These are phyloP conservation scores for Fusarium torreyae DNA, from an alignment of 2,329 filamentous ascomycete species.

Conservation along the genomic window DNA sequence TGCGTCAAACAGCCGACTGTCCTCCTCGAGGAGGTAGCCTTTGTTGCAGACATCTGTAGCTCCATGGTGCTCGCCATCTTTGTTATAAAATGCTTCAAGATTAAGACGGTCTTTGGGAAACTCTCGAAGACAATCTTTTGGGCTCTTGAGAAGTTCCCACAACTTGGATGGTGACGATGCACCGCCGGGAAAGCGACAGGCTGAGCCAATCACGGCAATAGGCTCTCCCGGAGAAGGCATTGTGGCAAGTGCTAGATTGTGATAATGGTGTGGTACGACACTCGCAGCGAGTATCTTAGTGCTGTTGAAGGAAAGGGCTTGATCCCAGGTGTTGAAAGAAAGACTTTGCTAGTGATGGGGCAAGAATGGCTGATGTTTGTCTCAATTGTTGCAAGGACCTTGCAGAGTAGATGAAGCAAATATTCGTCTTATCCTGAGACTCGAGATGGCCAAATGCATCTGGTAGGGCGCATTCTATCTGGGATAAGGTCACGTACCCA, in stretches of 20 bases:
- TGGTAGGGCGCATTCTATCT: background rate
- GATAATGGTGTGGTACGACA: background rate
- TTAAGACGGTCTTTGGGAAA: constrained; percentile 44
- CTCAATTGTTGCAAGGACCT: background rate
- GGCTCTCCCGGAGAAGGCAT: constrained; percentile 18
- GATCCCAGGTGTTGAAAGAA: background rate
- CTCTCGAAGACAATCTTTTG: constrained; percentile 8
- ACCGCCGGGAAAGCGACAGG: constrained; percentile 40
- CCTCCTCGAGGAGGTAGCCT: constrained; percentile 51
- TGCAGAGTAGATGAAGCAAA: background rate
- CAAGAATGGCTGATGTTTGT: background rate
- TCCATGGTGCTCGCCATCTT: constrained; percentile 45
- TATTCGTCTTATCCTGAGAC: constrained; percentile 3
- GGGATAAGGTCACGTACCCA: background rate
- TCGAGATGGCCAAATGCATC: background rate
- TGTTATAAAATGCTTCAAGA: constrained; percentile 40
- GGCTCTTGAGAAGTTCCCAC: constrained; percentile 31
- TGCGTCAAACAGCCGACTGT: constrained; percentile 55
- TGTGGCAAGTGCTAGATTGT: background rate
- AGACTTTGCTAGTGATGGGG: background rate
- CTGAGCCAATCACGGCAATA: constrained; percentile 22
- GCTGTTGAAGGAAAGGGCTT: constrained; percentile 8
- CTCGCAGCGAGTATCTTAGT: background rate
- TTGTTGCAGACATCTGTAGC: constrained; percentile 52
- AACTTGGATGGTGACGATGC: constrained; percentile 29